Conservation (phyloP, 441 rosid species). For the Flueggea neowawraea region DNA sequence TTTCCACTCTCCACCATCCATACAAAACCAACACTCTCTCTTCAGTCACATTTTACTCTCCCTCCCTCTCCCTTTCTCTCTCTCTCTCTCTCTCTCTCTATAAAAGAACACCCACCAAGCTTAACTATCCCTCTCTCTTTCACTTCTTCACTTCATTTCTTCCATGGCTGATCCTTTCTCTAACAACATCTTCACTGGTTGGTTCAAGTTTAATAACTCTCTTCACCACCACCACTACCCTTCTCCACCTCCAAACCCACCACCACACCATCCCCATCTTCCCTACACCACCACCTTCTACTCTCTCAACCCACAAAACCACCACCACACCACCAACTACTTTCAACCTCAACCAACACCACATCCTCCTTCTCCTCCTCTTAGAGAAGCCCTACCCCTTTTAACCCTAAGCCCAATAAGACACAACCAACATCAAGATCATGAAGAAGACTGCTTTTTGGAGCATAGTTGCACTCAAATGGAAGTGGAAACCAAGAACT, state of each 20-base stretch:
- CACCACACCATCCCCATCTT: constrained; percentile 4
- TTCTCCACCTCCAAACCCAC: constrained; percentile 18
- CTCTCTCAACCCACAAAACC: constrained; percentile 13
- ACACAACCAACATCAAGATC: constrained; percentile 29
- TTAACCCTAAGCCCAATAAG: constrained; percentile 63
- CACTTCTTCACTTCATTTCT: constrained; percentile 19
- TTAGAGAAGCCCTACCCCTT: constrained; percentile 86
- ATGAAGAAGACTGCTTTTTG: constrained; percentile 17
- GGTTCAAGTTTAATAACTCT: constrained; percentile 40
- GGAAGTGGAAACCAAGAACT: constrained; percentile 41
- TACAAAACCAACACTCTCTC: constrained; percentile 11
- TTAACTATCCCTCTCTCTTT: constrained; percentile 22
- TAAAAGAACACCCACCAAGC: constrained; percentile 46
- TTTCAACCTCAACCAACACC: constrained; percentile 14
- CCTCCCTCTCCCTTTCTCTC: constrained; percentile 32
- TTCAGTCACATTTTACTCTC: constrained; percentile 38
- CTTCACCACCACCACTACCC: constrained; percentile 15
- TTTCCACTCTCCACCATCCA: constrained; percentile 30
- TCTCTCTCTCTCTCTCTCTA: constrained; percentile 19
- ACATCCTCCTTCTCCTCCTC: constrained; percentile 83
- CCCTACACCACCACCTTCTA: constrained; percentile 22
- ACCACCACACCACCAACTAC: constrained; percentile 6
- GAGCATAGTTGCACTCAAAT: constrained; percentile 40
- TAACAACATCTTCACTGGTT: constrained; percentile 61
- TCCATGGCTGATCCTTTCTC: constrained; percentile 82